Evolutionary conservation across 225 moss, liverwort and hornwort species (phyloP).

Genomic region (Physcomitrium patens): DNA sequence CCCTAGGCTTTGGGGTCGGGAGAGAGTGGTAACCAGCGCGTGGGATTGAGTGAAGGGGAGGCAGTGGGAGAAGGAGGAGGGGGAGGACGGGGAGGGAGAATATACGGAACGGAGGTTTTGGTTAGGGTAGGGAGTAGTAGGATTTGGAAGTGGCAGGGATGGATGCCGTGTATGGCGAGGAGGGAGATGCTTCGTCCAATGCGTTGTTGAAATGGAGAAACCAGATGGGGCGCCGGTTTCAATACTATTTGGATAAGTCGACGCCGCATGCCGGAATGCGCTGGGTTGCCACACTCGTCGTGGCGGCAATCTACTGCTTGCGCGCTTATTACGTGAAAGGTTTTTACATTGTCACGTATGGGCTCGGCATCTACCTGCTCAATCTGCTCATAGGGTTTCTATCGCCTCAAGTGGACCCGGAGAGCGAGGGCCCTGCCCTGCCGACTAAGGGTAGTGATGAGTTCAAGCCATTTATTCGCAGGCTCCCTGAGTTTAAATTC

Average conservation of each 20-base stretch:
- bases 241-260: slow-evolving; percentile 97
- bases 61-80: neutral
- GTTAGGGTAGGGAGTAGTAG: neutral
- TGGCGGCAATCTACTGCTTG: slow-evolving; percentile 86
- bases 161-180: slow-evolving; percentile 92
- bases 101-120: neutral
- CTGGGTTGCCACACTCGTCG: slow-evolving; percentile 87
- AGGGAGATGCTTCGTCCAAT: slow-evolving; percentile 56
- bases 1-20: slow-evolving; percentile 44
- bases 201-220: slow-evolving; percentile 88
- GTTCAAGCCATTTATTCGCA: slow-evolving; percentile 99
- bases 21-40: neutral
- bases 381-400: slow-evolving; percentile 98
- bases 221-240: slow-evolving; percentile 83
- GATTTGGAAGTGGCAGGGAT: slow-evolving; percentile 49
- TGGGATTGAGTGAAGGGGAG: too few relatives aligned
- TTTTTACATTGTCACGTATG: slow-evolving; percentile 99
- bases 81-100: slow-evolving; percentile 1
- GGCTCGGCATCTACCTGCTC: slow-evolving; percentile 94
- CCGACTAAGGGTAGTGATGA: slow-evolving; percentile 98
- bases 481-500: slow-evolving; percentile 99
- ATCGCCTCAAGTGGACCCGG: slow-evolving; percentile 97
- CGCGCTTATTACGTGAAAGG: slow-evolving; percentile 97
- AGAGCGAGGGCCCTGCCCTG: slow-evolving; percentile 95
- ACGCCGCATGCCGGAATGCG: slow-evolving; percentile 95